phyloP scores from a whole-genome alignment of 306 rosid genomes.

The Senna tora region DNA sequence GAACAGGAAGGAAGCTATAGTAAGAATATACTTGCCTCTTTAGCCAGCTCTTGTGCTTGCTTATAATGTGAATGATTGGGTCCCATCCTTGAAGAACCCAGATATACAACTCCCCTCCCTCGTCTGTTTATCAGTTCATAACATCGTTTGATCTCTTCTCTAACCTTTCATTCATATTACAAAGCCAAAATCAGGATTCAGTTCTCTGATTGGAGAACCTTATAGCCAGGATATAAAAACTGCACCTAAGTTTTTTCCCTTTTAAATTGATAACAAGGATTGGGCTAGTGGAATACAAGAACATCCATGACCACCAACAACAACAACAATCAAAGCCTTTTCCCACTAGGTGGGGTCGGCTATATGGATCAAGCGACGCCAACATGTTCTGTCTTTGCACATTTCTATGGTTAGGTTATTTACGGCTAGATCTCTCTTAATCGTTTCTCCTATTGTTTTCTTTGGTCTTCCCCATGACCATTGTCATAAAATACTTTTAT shows the following conservation, averaged over 20 bases:
- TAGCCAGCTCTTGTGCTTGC: constrained; percentile 67
- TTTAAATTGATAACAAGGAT: too few species aligned
- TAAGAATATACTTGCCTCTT: constrained; percentile 62
- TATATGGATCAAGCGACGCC: too few species aligned
- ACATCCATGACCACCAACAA: constrained; percentile 3
- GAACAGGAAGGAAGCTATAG: constrained; percentile 28
- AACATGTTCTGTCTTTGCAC: too few species aligned
- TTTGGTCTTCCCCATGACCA: too few species aligned
- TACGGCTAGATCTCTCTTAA: too few species aligned
- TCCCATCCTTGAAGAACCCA: constrained; percentile 91
- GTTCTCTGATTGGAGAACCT: too few species aligned
- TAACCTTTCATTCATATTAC: constrained; percentile 59
- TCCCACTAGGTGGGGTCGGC: too few species aligned
- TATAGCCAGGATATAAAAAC: too few species aligned
- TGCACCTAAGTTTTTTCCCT: too few species aligned
- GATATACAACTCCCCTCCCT: constrained; percentile 86
- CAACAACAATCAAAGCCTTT: too few species aligned
- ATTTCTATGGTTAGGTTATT: too few species aligned
- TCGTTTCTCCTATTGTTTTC: too few species aligned
- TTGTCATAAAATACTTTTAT: neutral
- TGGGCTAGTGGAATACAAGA: neutral
- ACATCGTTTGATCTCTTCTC: constrained; percentile 77
- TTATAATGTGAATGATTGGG: constrained; percentile 71
- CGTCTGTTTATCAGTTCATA: constrained; percentile 78
- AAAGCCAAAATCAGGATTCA: constrained; percentile 1